These are phyloP conservation scores for Ophiostoma novo-ulmi DNA, from an alignment of 2,329 filamentous ascomycete genomes.

Conservation along the genomic window DNA sequence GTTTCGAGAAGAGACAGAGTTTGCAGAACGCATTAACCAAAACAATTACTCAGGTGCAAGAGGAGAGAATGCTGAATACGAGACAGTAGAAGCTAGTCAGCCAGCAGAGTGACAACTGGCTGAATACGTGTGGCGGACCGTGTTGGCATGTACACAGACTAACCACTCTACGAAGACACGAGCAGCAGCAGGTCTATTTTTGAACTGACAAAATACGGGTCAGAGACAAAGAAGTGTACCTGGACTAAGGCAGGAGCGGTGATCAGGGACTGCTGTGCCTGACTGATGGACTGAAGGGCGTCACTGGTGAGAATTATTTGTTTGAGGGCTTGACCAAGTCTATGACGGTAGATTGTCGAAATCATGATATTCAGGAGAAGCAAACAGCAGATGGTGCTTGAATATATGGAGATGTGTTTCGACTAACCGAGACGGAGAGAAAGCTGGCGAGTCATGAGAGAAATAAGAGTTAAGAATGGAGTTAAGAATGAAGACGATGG, in stretches of 20 bases:
- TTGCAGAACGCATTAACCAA: not conserved
- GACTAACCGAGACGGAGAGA: not conserved
- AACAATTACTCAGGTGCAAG: not conserved
- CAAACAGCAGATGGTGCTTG: not conserved
- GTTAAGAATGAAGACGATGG: too few species aligned
- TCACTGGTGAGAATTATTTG: not conserved
- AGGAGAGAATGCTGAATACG: not conserved
- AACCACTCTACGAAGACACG: not conserved
- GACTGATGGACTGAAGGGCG: not conserved
- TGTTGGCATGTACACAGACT: not conserved
- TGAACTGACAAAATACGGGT: not conserved
- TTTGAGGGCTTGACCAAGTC: not conserved
- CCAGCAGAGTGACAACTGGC: not conserved
- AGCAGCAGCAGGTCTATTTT: not conserved
- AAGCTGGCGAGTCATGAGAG: too few species aligned
- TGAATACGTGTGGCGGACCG: not conserved
- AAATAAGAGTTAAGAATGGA: too few species aligned
- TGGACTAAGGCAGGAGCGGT: conserved; percentile 1
- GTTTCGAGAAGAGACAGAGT: not conserved
- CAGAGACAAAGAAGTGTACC: not conserved
- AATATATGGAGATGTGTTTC: conserved; percentile 2
- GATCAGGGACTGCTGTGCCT: not conserved
- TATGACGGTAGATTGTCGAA: not conserved
- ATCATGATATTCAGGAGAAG: conserved; percentile 6
- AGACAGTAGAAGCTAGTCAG: not conserved